These are phyloP conservation scores for Silene uniflora DNA, from an alignment of 148 eudicot species.

Conservation along the genomic window DNA sequence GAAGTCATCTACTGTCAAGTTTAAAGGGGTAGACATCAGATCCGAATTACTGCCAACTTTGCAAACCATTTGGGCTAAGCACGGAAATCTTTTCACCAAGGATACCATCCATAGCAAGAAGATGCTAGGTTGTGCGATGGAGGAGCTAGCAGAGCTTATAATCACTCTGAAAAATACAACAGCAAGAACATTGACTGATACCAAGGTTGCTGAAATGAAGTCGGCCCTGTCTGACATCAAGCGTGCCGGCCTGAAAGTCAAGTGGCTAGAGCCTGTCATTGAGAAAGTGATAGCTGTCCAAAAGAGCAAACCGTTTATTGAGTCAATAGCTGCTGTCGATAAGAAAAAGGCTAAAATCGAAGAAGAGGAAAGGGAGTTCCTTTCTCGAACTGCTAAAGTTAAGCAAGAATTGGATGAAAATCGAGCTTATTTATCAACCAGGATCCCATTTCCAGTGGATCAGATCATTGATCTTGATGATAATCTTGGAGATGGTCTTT, in stretches of 20 bases:
- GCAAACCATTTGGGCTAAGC: slow-evolving; percentile 14
- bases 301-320: slow-evolving; percentile 4
- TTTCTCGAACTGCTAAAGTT: slow-evolving; percentile 1
- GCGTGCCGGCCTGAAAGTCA: slow-evolving; percentile 17
- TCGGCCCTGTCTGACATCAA: slow-evolving; percentile 13
- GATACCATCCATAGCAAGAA: slow-evolving; percentile 7
- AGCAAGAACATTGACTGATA: slow-evolving; percentile 13
- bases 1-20: not conserved
- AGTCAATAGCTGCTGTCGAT: slow-evolving; percentile 5
- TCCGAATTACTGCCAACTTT: slow-evolving; percentile 19
- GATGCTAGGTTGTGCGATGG: slow-evolving; percentile 17
- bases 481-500: slow-evolving; percentile 12
- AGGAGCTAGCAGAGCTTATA: slow-evolving; percentile 17
- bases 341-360: slow-evolving; percentile 13
- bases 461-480: slow-evolving; percentile 13
- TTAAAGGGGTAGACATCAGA: slow-evolving; percentile 16
- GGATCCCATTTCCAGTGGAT: slow-evolving; percentile 2
- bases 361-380: slow-evolving; percentile 10
- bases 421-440: slow-evolving; percentile 11
- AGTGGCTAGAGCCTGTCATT: slow-evolving; percentile 15
- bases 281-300: slow-evolving; percentile 4
- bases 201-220: slow-evolving; percentile 1
- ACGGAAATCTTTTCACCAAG: slow-evolving; percentile 11
- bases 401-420: slow-evolving; percentile 14
- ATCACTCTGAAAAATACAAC: slow-evolving; percentile 12